These are phyloP conservation scores for Fomitiporia mediterranea DNA, from an alignment of 1,284 basidiomycete genomes.

Conservation along the genomic window DNA sequence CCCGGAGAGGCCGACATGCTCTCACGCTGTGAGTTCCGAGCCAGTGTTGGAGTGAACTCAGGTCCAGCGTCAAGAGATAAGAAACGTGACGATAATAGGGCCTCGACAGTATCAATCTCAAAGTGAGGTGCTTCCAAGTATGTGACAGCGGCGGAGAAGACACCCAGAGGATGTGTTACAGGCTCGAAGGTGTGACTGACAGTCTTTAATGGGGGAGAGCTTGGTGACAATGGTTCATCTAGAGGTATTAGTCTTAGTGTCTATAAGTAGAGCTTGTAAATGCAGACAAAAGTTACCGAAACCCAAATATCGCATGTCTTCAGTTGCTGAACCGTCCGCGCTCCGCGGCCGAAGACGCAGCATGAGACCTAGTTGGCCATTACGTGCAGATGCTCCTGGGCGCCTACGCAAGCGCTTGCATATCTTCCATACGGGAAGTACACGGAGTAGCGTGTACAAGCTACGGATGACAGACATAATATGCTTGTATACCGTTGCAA, in stretches of 20 bases:
- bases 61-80: conserved; percentile 54
- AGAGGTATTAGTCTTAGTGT: conserved; percentile 16
- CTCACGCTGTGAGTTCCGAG: conserved; percentile 40
- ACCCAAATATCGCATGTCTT: conserved; percentile 32
- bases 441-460: conserved; percentile 62
- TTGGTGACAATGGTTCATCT: conserved; percentile 41
- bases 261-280: conserved; percentile 20
- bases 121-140: conserved; percentile 67
- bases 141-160: conserved; percentile 52
- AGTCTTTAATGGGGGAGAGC: conserved; percentile 41
- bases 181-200: conserved; percentile 53
- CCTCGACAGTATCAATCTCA: conserved; percentile 68
- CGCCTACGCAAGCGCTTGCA: conserved; percentile 54
- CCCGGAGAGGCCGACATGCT: conserved; percentile 41
- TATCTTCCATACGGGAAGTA: conserved; percentile 70
- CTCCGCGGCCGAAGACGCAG: conserved; percentile 40
- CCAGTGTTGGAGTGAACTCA: conserved; percentile 59
- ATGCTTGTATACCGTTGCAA: conserved; percentile 78
- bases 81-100: conserved; percentile 66
- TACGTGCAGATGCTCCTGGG: conserved; percentile 34
- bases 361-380: conserved; percentile 48
- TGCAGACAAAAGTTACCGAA: conserved; percentile 31
- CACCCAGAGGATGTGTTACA: conserved; percentile 64
- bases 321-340: conserved; percentile 28
- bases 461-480: conserved; percentile 75